Evolutionary conservation across 106 monocot genomes (phyloP), one percentile per base, ranked within the genome.

Genomic region (Dendrobium nobile): DNA sequence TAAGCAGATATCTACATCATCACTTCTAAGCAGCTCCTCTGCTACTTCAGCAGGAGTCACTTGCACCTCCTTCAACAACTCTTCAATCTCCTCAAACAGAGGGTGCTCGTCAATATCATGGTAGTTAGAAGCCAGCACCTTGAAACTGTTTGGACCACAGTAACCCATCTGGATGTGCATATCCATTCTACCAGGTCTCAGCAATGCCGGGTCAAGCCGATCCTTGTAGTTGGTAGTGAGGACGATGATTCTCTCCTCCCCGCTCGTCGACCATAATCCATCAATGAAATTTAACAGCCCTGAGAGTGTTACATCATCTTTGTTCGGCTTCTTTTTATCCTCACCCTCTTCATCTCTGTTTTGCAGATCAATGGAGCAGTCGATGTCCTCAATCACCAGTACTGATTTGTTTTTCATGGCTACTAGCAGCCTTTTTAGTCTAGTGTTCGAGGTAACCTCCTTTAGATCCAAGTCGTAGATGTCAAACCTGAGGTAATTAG

Each of bases 171-270:
- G 41, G 51, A 85, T 55, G 67, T 85, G 80, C 77, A 80, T 33
- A 18, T 85, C 84, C 84, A 85, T 80, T 61, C 84, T 28, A 16
- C 84, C 84, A 0, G 80, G 80, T 16, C 84, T 45, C 9, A 85
- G 70, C 77, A 85, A n/a, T 1, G 84, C 84, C 9, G 84, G 80
- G 10, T 85, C 80, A 6, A 85, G 80, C 43, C 54, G 31, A 19
- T 85, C 84, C 75, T 77, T 80, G 54, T 80, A 47, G 77, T 85
- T 85, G 1, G 84, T 85, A 4, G 80, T 85, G 48, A 85, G 68
- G 17, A 85, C 80, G 19, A 85, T 77, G 47, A 85, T 80, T 80
- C 77, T 64, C 54, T 80, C 84, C 4, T 77, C 80, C 2, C 75
- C 80, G 16, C 80, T 77, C 17, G 59, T 47, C 33, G 84, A 85